Conservation (phyloP, 108 stramenopile species). For the Cyclotella baltica region DNA sequence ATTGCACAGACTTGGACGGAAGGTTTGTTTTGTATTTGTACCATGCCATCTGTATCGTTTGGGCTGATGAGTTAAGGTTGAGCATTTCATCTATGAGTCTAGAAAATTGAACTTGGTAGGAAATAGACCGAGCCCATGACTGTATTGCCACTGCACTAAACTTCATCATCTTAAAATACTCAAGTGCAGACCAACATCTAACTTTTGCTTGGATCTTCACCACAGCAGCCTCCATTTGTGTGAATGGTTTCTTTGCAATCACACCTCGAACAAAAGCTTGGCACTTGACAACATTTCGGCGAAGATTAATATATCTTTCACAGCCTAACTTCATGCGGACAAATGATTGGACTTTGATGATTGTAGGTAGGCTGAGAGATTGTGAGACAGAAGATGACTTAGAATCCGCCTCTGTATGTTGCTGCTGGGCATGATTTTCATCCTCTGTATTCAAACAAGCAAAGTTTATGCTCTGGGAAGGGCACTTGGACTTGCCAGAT, state of each 20-base stretch:
- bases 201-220: background rate
- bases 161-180: background rate
- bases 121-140: background rate
- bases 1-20: background rate
- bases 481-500: background rate
- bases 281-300: background rate
- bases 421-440: too few species aligned
- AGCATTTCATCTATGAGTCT: background rate
- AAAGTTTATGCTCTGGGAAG: too few species aligned
- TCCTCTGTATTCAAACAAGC: too few species aligned
- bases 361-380: too few species aligned
- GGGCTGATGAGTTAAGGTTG: background rate
- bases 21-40: slow-evolving; percentile 5
- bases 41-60: slow-evolving; percentile 21
- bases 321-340: background rate
- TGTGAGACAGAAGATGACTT: too few species aligned
- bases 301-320: background rate
- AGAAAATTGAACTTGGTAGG: too few species aligned
- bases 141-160: slow-evolving; percentile 1
- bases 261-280: background rate
- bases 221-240: background rate
- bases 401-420: too few species aligned
- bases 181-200: too few species aligned
- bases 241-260: background rate
- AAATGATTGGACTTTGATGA: slow-evolving; percentile 1